Percentiles rank a stretch among this genome's conserved stretches.
phyloP scores from a whole-genome alignment of 2,329 filamentous ascomycete genomes.

The Microdochium bolleyi region DNA sequence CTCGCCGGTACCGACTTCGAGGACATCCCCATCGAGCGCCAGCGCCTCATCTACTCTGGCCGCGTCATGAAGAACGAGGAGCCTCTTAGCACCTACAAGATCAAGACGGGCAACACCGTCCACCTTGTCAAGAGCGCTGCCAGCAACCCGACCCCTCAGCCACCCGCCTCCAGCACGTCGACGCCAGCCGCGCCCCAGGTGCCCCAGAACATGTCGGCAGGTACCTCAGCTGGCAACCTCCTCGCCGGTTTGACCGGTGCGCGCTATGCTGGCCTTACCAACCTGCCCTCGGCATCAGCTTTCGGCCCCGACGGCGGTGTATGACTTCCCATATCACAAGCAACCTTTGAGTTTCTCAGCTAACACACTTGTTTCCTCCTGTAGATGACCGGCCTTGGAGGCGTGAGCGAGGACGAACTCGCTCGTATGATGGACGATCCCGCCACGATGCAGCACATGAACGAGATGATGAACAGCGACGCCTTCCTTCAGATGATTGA shows the following conservation, averaged over 20 bases:
- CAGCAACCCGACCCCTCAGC: constrained; percentile 58
- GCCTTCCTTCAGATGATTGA: constrained; percentile 88
- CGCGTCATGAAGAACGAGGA: constrained; percentile 95
- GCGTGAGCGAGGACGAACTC: constrained; percentile 64
- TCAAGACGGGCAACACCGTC: constrained; percentile 91
- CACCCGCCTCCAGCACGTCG: constrained; percentile 30
- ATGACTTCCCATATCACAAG: constrained; percentile 31
- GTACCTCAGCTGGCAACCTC: constrained; percentile 72
- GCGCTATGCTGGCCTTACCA: constrained; percentile 85
- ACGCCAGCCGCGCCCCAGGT: constrained; percentile 48
- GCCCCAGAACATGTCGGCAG: constrained; percentile 71
- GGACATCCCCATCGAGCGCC: constrained; percentile 77
- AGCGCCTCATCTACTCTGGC: constrained; percentile 95
- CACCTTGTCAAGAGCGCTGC: constrained; percentile 95
- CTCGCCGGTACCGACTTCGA: constrained; percentile 75
- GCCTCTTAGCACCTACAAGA: constrained; percentile 77
- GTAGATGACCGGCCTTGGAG: constrained; percentile 75
- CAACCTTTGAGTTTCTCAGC: background rate
- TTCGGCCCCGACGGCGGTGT: constrained; percentile 94
- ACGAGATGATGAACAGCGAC: constrained; percentile 94
- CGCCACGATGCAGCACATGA: constrained; percentile 78
- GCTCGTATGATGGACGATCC: constrained; percentile 83
- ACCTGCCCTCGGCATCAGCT: constrained; percentile 76
- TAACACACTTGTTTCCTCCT: constrained; percentile 4
- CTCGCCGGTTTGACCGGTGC: constrained; percentile 87